Evolutionary conservation across 2,329 filamentous ascomycete species (phyloP).

Genomic region (Microcyclospora tardicrescens): DNA sequence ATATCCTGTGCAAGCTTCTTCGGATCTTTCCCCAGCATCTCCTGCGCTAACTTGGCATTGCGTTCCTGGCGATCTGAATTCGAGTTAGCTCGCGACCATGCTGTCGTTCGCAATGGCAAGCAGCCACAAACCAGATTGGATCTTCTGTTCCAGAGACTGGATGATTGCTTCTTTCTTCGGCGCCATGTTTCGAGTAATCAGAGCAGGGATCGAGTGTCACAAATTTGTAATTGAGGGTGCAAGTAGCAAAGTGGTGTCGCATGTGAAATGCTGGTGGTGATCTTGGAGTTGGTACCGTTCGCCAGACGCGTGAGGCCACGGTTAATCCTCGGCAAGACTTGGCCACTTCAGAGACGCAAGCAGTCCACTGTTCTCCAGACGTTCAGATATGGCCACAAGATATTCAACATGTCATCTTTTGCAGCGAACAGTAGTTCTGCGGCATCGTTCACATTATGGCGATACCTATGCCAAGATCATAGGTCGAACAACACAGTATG

Average conservation of each 20-base stretch:
- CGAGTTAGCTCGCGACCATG: conserved; percentile 1
- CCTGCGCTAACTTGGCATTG: conserved; percentile 10
- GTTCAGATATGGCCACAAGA: no score
- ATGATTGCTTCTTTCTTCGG: conserved; percentile 15
- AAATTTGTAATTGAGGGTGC: no score
- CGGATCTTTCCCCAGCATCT: conserved; percentile 4
- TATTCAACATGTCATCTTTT: no score
- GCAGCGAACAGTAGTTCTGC: no score
- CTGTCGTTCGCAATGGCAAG: neutral
- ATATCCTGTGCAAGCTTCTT: conserved; percentile 53
- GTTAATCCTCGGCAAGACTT: no score
- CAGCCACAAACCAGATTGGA: conserved; percentile 17
- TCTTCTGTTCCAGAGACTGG: conserved; percentile 21
- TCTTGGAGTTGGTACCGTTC: neutral
- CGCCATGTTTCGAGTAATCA: neutral
- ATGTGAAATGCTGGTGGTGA: no score
- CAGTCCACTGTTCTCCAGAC: no score
- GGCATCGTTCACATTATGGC: no score
- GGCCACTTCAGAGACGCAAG: no score
- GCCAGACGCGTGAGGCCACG: neutral
- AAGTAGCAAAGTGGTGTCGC: no score
- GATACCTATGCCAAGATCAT: no score
- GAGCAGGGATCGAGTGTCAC: neutral
- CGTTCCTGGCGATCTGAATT: conserved; percentile 6
- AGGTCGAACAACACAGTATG: no score